phyloP scores from a whole-genome alignment of 148 eudicot genomes.

The Agrostemma githago region DNA sequence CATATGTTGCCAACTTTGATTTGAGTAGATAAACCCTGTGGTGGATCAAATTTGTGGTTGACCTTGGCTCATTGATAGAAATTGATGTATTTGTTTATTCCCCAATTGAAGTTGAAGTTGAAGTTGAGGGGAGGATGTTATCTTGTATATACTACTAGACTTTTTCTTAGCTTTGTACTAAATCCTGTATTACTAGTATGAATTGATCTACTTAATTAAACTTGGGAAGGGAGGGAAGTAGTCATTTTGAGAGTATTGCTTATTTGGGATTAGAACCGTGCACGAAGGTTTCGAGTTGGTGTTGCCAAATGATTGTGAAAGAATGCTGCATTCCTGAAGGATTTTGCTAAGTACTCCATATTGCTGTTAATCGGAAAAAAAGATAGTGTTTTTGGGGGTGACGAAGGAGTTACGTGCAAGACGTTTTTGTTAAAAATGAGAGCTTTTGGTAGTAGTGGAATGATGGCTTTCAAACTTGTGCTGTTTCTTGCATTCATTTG shows the following conservation, averaged over 20 bases:
- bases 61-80: slow-evolving; percentile 3
- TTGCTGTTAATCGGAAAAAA: not conserved
- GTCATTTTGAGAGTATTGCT: not conserved
- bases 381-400: not conserved
- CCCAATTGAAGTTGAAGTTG: not conserved
- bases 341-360: slow-evolving; percentile 3
- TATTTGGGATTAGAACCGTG: not conserved
- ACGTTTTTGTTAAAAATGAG: slow-evolving; percentile 8
- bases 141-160: not conserved
- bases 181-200: not conserved
- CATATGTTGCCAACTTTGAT: slow-evolving; percentile 8
- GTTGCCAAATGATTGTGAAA: not conserved
- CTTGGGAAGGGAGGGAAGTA: not conserved
- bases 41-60: slow-evolving; percentile 4
- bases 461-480: slow-evolving; percentile 30
- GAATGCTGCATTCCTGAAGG: not conserved
- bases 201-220: not conserved
- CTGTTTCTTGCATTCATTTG: slow-evolving; percentile 32
- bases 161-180: not conserved
- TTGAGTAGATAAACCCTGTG: slow-evolving; percentile 1
- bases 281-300: not conserved
- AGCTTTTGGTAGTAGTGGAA: slow-evolving; percentile 22
- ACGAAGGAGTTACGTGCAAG: not conserved
- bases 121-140: not conserved
- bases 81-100: slow-evolving; percentile 9